phyloP scores from a whole-genome alignment of 371 early-diverging fungal species.

The Saksenaea vasiformis region DNA sequence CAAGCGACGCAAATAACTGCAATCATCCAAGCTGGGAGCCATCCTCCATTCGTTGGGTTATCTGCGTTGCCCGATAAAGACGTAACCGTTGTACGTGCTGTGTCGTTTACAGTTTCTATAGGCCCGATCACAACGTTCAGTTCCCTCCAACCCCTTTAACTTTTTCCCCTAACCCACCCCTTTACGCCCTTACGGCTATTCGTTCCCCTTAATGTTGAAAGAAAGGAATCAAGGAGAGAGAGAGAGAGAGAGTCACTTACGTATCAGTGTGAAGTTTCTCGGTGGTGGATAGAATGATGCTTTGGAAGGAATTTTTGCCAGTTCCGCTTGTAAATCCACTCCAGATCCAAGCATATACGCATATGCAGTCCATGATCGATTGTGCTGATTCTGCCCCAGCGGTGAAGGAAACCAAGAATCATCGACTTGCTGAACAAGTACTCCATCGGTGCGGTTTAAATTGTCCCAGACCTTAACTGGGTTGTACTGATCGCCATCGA shows the following conservation, averaged over 20 bases:
- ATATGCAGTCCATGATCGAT: conserved; percentile 31
- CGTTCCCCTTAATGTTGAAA: conserved; percentile 10
- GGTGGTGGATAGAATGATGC: conserved; percentile 35
- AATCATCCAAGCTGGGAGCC: conserved; percentile 40
- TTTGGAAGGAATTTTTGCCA: conserved; percentile 24
- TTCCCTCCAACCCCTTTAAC: background rate
- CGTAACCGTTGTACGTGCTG: conserved; percentile 1
- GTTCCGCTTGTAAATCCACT: conserved; percentile 26
- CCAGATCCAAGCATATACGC: conserved; percentile 30
- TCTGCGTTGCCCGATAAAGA: background rate
- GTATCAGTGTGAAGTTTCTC: conserved; percentile 34
- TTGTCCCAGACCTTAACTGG: conserved; percentile 27
- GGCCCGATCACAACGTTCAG: background rate
- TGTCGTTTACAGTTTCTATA: conserved; percentile 36
- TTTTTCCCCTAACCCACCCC: conserved; percentile 3
- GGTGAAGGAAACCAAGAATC: conserved; percentile 36
- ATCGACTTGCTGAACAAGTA: conserved; percentile 30
- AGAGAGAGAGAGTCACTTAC: conserved; percentile 15
- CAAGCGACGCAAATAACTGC: conserved; percentile 42
- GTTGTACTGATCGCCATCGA: conserved; percentile 10
- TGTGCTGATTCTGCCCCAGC: conserved; percentile 22
- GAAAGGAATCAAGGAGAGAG: conserved; percentile 6
- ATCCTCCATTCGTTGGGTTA: background rate
- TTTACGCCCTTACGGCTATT: conserved; percentile 5
- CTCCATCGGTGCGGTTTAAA: conserved; percentile 22